Evolutionary conservation across 2,329 filamentous ascomycete genomes (phyloP).

Genomic region (Plenodomus biglobosus): DNA sequence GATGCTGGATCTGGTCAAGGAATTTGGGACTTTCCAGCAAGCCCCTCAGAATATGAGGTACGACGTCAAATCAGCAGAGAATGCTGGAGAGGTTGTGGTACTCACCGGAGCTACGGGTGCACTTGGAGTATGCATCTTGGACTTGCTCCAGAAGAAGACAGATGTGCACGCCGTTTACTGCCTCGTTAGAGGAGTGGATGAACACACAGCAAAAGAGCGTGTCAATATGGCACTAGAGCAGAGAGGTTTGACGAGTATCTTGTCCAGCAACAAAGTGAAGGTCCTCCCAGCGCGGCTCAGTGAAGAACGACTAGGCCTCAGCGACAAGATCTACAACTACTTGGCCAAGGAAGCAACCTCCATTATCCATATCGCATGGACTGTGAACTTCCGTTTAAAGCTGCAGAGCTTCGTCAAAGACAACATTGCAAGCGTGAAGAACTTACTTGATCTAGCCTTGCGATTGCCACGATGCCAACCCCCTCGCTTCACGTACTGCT

Average conservation of each 20-base stretch:
- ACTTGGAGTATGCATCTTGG: slow-evolving; percentile 55
- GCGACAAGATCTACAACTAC: slow-evolving; percentile 43
- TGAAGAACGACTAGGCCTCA: slow-evolving; percentile 53
- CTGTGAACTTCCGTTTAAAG: slow-evolving; percentile 64
- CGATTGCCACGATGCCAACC: slow-evolving; percentile 33
- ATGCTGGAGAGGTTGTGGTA: slow-evolving; percentile 29
- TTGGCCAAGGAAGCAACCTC: slow-evolving; percentile 51
- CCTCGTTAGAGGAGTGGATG: slow-evolving; percentile 54
- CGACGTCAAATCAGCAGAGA: background rate
- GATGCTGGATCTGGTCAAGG: slow-evolving; percentile 52
- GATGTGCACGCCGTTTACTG: slow-evolving; percentile 56
- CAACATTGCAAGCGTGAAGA: slow-evolving; percentile 54
- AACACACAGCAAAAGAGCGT: slow-evolving; percentile 35
- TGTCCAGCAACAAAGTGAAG: slow-evolving; percentile 44
- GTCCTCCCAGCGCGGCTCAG: slow-evolving; percentile 55
- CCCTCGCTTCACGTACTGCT: slow-evolving; percentile 54
- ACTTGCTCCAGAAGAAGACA: slow-evolving; percentile 45
- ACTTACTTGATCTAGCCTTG: slow-evolving; percentile 53
- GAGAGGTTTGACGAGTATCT: slow-evolving; percentile 31
- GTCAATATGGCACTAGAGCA: slow-evolving; percentile 39
- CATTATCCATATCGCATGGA: slow-evolving; percentile 66
- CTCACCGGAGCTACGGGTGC: slow-evolving; percentile 56
- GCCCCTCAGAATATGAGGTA: slow-evolving; percentile 1
- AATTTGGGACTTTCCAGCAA: slow-evolving; percentile 50
- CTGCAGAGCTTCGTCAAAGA: slow-evolving; percentile 58